Evolutionary conservation across 1,139 yeast species (phyloP).

Genomic region (Nadsonia commutata): DNA sequence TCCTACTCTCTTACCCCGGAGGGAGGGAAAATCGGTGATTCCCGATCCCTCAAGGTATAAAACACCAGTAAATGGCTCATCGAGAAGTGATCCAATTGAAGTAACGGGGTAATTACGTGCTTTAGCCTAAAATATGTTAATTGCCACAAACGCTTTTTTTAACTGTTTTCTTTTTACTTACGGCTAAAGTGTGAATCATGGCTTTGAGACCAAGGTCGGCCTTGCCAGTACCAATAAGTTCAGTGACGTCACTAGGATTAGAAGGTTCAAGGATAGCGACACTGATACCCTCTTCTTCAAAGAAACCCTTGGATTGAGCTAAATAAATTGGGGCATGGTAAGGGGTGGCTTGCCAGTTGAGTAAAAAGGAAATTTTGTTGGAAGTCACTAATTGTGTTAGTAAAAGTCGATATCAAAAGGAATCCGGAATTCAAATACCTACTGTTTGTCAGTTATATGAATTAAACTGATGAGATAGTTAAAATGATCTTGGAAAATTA

Average conservation of each 20-base stretch:
- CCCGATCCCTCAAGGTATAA: constrained; percentile 39
- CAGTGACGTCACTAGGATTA: constrained; percentile 46
- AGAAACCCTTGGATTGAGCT: constrained; percentile 38
- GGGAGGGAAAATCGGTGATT: constrained; percentile 34
- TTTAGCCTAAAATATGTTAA: no score
- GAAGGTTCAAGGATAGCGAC: constrained; percentile 42
- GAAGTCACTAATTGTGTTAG: constrained; percentile 20
- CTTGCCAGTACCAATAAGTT: constrained; percentile 41
- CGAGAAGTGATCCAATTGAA: constrained; percentile 39
- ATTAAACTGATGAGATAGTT: neutral
- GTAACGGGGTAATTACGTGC: constrained; percentile 47
- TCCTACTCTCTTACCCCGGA: constrained; percentile 40
- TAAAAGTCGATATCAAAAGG: neutral
- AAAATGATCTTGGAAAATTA: neutral
- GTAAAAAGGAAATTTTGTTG: constrained; percentile 35
- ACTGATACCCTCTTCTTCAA: constrained; percentile 36
- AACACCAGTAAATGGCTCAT: constrained; percentile 45
- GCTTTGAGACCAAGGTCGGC: constrained; percentile 47
- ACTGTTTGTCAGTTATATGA: neutral
- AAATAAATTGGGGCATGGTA: constrained; percentile 41
- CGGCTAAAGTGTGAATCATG: constrained; percentile 44
- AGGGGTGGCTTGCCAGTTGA: constrained; percentile 46
- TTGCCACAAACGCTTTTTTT: no score
- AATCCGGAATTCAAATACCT: neutral
- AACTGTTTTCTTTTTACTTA: no score